These are phyloP conservation scores for Apiospora arundinis DNA, from an alignment of 2,329 filamentous ascomycete genomes.

Conservation along the genomic window DNA sequence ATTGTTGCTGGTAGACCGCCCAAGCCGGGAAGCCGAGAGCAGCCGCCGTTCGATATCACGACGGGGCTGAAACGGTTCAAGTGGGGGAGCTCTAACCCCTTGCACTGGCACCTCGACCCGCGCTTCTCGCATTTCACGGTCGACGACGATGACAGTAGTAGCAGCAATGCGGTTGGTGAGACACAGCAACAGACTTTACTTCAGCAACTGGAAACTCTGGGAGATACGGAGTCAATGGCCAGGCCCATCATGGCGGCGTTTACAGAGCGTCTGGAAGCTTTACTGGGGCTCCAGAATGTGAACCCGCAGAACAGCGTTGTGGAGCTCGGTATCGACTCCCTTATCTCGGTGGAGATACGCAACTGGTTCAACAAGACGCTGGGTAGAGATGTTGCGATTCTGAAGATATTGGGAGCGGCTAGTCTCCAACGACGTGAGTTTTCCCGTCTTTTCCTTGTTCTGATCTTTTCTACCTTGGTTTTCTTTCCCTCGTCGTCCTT, in stretches of 20 bases:
- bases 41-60: slow-evolving; percentile 43
- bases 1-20: slow-evolving; percentile 48
- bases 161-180: slow-evolving; percentile 18
- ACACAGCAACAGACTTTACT: slow-evolving; percentile 33
- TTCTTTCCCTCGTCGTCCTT: not conserved
- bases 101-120: slow-evolving; percentile 52
- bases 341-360: slow-evolving; percentile 48
- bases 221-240: slow-evolving; percentile 32
- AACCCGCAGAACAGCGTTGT: slow-evolving; percentile 40
- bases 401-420: slow-evolving; percentile 39
- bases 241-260: slow-evolving; percentile 38
- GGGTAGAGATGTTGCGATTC: slow-evolving; percentile 39
- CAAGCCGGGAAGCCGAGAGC: not conserved
- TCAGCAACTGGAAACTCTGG: slow-evolving; percentile 37
- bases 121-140: slow-evolving; percentile 49
- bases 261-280: slow-evolving; percentile 34
- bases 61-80: slow-evolving; percentile 49
- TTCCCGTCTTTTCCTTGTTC: not conserved
- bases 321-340: slow-evolving; percentile 49
- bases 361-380: slow-evolving; percentile 45
- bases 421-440: slow-evolving; percentile 36
- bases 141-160: slow-evolving; percentile 26
- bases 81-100: slow-evolving; percentile 35
- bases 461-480: not conserved
- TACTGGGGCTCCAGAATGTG: slow-evolving; percentile 42